phyloP scores from a whole-genome alignment of 116 monocot genomes.

The Cymodocea nodosa region DNA sequence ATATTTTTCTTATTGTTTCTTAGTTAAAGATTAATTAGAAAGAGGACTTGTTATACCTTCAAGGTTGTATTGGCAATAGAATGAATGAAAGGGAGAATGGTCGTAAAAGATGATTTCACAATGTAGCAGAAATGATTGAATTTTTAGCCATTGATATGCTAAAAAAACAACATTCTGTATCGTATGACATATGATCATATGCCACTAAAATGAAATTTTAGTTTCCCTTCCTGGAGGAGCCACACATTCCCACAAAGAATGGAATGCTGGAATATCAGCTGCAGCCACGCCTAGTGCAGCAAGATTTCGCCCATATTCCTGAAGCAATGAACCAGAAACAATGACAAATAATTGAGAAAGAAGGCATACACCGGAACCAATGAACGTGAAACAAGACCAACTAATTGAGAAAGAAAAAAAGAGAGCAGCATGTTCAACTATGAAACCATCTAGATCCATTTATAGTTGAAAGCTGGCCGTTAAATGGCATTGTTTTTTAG shows the following conservation, averaged over 20 bases:
- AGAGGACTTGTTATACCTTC: too few relatives aligned
- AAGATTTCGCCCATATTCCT: constrained; percentile 91
- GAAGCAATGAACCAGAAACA: constrained; percentile 4
- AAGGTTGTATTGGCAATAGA: too few relatives aligned
- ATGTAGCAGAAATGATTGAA: too few relatives aligned
- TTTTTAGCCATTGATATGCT: too few relatives aligned
- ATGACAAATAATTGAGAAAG: neutral
- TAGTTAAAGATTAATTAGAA: too few relatives aligned
- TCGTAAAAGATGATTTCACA: too few relatives aligned
- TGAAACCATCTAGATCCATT: neutral
- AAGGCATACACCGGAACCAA: constrained; percentile 21
- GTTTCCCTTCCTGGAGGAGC: constrained; percentile 71
- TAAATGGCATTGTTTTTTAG: too few relatives aligned
- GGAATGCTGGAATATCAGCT: constrained; percentile 41
- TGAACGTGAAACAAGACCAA: neutral
- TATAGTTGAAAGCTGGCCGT: too few relatives aligned
- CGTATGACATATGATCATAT: too few relatives aligned
- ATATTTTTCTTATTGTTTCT: too few relatives aligned
- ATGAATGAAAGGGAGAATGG: too few relatives aligned
- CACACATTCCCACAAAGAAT: constrained; percentile 71
- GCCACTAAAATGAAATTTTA: constrained; percentile 20
- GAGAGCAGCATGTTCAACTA: neutral
- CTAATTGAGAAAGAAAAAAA: neutral
- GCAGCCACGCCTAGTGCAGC: constrained; percentile 50
- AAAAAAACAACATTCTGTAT: too few relatives aligned